Conservation (phyloP, 441 rosid species). For the Arabidopsis lyrata region DNA sequence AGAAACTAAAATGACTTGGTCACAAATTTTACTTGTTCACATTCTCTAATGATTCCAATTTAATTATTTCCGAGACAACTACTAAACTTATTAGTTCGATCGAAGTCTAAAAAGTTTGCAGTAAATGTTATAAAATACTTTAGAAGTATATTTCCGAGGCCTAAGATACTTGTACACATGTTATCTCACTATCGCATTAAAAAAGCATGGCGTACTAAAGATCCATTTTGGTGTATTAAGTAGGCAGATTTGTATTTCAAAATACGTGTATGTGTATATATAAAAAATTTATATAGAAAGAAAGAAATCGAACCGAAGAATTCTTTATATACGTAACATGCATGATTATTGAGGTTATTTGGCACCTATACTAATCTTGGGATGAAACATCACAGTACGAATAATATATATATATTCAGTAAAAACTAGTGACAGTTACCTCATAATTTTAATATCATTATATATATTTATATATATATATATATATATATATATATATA, state of each 20-base stretch:
- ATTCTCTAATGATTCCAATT: background rate
- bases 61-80: background rate
- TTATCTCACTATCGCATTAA: slow-evolving; percentile 21
- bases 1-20: background rate
- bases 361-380: slow-evolving; percentile 3
- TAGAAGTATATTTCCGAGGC: slow-evolving; percentile 20
- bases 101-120: background rate
- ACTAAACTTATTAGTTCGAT: background rate
- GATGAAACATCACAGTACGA: background rate
- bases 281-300: background rate
- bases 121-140: slow-evolving; percentile 7
- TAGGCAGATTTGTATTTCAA: slow-evolving; percentile 1
- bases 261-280: background rate
- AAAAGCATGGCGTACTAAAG: slow-evolving; percentile 12
- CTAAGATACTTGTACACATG: slow-evolving; percentile 27
- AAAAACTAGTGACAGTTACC: background rate
- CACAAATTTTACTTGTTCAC: background rate
- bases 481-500: background rate
- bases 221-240: slow-evolving; percentile 15
- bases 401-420: background rate
- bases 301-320: background rate
- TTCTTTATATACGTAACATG: slow-evolving; percentile 1
- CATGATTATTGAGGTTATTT: slow-evolving; percentile 5
- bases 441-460: background rate
- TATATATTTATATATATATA: background rate